These are phyloP conservation scores for Ganoderma leucocontextum DNA, from an alignment of 1,284 basidiomycete species.

Conservation along the genomic window DNA sequence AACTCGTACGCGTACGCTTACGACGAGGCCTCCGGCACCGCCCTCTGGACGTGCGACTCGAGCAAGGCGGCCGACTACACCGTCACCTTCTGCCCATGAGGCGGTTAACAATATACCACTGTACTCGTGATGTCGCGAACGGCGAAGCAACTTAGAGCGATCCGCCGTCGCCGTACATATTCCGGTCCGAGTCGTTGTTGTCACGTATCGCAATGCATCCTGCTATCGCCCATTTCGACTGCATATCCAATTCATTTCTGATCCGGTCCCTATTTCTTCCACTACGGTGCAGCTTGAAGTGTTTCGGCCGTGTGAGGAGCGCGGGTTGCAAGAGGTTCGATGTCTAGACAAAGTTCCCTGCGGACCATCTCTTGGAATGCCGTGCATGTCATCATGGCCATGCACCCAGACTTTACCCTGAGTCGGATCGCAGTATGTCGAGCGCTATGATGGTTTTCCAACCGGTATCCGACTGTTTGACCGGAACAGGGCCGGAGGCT, in stretches of 20 bases:
- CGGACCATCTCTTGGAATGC: too few species aligned
- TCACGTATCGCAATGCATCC: not conserved
- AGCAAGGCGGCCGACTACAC: slow-evolving; percentile 51
- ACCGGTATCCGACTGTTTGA: too few species aligned
- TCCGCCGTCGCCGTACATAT: not conserved
- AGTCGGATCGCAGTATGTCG: too few species aligned
- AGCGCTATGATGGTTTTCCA: too few species aligned
- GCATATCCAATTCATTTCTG: not conserved
- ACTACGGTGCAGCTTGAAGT: too few species aligned
- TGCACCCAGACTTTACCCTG: too few species aligned
- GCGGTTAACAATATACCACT: not conserved
- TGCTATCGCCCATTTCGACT: not conserved
- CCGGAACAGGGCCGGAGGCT: too few species aligned
- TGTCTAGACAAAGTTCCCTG: too few species aligned
- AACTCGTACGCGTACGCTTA: slow-evolving; percentile 58
- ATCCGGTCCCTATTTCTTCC: not conserved
- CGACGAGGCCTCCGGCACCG: slow-evolving; percentile 55
- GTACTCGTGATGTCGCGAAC: not conserved
- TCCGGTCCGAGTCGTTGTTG: not conserved
- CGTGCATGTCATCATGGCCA: too few species aligned
- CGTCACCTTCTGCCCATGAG: slow-evolving; percentile 56
- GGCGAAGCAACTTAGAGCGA: not conserved
- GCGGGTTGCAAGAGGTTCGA: too few species aligned
- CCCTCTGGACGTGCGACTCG: slow-evolving; percentile 53
- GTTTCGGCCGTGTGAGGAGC: too few species aligned